Evolutionary conservation across 2,329 filamentous ascomycete genomes (phyloP), one percentile per base, ranked within the genome.

Genomic region (Ophiostoma triangulosporum): DNA sequence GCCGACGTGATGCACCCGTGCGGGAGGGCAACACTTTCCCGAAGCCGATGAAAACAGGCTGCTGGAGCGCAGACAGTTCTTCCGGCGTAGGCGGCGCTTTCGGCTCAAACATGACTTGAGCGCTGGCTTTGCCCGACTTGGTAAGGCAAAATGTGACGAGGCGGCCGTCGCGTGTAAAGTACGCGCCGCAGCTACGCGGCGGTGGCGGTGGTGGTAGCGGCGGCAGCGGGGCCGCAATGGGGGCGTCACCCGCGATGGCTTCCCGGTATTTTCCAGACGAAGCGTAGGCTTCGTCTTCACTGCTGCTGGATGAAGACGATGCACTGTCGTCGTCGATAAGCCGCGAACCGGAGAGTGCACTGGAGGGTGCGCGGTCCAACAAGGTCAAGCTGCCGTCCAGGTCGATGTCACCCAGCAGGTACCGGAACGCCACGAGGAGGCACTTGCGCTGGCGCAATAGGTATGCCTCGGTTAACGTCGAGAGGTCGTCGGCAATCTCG

Each of bases 121-220:
- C 73, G 33, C 69, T 73, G 15, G 75, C 73, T 58, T 76, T 80
- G 62, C 80, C 76, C 60, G 84, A 80, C 58, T 82, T 84, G 1
- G 80, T 80, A 2, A 81, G 81, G 60, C 85, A 86, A 65, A 86
- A 86, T 61, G 80, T 84, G 5, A 81, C 73, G 1, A 86, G 68
- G 38, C 74, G 74, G 7, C 82, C 83, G 60, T 80, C 79, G 35
- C 75, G 74, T 8, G 78, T 77, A 59, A 83, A 84, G 6, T 76
- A 70, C 40, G 76, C 78, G 38, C 80, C 80, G 57, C 80, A 83
- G 6, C 73, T 73, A 43, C 78, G 70, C 2, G 77, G 78, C 20
- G 74, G 68, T 0, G 78, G 78, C 12, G 80, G 76, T 4, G 68
- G 80, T 65, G 74, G 70, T 6, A 54, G 45, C 4, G 45, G n/a